Evolutionary conservation across 148 eudicot species (phyloP), one percentile per base, ranked within the genome.

Genomic region (Polygonum aviculare): DNA sequence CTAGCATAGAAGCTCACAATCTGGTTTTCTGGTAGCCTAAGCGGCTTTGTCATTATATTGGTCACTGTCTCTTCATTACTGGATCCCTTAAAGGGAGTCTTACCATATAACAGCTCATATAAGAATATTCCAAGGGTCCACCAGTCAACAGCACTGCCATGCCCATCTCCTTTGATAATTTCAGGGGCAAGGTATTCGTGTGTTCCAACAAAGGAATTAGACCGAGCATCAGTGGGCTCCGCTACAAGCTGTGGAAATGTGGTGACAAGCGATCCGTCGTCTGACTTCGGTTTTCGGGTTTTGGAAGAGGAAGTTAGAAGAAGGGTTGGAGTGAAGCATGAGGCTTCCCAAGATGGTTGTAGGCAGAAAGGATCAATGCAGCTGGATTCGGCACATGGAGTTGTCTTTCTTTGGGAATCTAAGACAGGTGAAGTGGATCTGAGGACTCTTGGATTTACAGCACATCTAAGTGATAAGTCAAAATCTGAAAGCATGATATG

Each of bases 401-500:
- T 80, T 1, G 91, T 79, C 78, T 79, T 86, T 71, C 81, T 83
- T 45, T 83, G 51, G 10, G 88, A 78, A 33, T 85, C 83, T 7
- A 55, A 16, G 33, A 47, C 41, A 36, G 83, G 86, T 39, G 90
- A 83, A 51, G 87, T 80, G 18, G 88, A 81, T 79, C 85, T 83
- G 74, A 87, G 80, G 16, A 92, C 70, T 4, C 83, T 88, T 47
- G 91, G 93, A 50, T 79, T 88, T n/a, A 84, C 89, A 50, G 81
- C 79, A 80, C 93, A 87, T 79, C 86, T 82, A 8, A 92, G 83
- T 2, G 94, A 92, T 81, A 92, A 82, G 78, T 92, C 94, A 41
- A 92, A 92, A 86, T 91, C 93, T 7, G 97, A 85, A 7, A 90
- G 89, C 90, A 91, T 91, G 78, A 91, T 89, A 75, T 92, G 97